Base-by-base conservation (phyloP, 2,329 filamentous ascomycete genomes). In the Trichoderma sp. region DNA sequence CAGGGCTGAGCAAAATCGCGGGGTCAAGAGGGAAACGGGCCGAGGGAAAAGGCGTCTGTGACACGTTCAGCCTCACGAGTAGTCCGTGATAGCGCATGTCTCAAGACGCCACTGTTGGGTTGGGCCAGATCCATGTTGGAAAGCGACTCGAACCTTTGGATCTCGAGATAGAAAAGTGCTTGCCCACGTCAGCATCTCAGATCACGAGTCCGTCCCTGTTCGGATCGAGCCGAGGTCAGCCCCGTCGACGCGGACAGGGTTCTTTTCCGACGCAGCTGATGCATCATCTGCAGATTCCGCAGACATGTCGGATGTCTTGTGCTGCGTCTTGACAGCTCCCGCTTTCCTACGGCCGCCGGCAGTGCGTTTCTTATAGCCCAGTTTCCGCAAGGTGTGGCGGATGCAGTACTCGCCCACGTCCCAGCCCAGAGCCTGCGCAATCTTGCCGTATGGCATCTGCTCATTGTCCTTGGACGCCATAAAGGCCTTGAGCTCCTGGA, bases 331-430 rank as follows among this genome's bases (percentile, higher is more conserved):
- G 12, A 24, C 59, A 16, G 6, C 33, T 38, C 29, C 11, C 12
- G 7, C 12, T 29, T 63, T 63, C 68, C 59, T 72, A 16, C 59
- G 56, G 11, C 60, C 71, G 6, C 71, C 60, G n/a, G 60, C 60
- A 35, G 60, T 31, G 5, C 45, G 45, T 65, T 50, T 45, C 41
- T 45, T 67, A 35, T 74, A 66, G 24, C 62, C 63, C 50, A 63
- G 41, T 24, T 71, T 75, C 27, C 53, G 73, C 33, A 71, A 29
- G 24, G 67, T 53, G 29, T 75, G 64, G 29, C 73, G 29, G 56
- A 75, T 75, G n/a, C 65, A 71, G 21, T 75, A 75, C 38, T 75
- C 71, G 45, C 63, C 71, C 45, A 74, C 63, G 9, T 74, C 45
- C 62, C 71, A 74, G 33, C 71, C 71, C 1, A 74, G 45, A 8